Percentiles rank a stretch among this genome's conserved stretches.
phyloP scores from a whole-genome alignment of 2,329 filamentous ascomycete species.

The Fonsecaea multimorphosa region DNA sequence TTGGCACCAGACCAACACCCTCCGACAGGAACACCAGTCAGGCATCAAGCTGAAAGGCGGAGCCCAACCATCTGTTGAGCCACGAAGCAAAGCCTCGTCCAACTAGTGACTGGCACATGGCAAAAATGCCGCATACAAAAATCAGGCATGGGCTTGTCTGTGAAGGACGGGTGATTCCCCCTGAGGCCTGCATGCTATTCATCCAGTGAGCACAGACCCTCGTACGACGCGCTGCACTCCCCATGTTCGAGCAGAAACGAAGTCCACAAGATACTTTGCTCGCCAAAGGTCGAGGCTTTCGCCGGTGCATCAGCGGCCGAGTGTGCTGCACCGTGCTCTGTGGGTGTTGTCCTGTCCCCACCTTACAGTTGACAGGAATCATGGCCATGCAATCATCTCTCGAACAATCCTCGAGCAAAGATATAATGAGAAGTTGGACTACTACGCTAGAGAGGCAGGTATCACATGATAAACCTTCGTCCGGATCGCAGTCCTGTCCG shows the following conservation, averaged over 20 bases:
- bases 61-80: slow-evolving; percentile 2
- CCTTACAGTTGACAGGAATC: neutral
- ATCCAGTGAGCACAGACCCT: neutral
- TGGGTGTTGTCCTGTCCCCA: neutral
- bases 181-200: slow-evolving; percentile 7
- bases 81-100: slow-evolving; percentile 10
- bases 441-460: neutral
- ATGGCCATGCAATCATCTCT: neutral
- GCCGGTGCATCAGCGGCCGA: slow-evolving; percentile 11
- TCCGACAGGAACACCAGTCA: neutral
- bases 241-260: neutral
- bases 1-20: neutral
- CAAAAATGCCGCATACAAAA: slow-evolving; percentile 24
- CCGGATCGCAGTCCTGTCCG: neutral
- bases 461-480: neutral
- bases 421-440: neutral
- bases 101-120: slow-evolving; percentile 20
- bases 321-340: slow-evolving; percentile 1
- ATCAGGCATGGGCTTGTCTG: neutral
- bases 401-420: neutral
- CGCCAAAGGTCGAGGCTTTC: neutral
- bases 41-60: neutral
- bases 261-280: neutral
- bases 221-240: neutral
- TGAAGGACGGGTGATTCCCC: neutral